A percentile compares a stretch with the other conserved stretches of the same genome.
Evolutionary conservation across 805 yeast genomes (phyloP).

Genomic region (Wickerhamomyces tratensis): DNA sequence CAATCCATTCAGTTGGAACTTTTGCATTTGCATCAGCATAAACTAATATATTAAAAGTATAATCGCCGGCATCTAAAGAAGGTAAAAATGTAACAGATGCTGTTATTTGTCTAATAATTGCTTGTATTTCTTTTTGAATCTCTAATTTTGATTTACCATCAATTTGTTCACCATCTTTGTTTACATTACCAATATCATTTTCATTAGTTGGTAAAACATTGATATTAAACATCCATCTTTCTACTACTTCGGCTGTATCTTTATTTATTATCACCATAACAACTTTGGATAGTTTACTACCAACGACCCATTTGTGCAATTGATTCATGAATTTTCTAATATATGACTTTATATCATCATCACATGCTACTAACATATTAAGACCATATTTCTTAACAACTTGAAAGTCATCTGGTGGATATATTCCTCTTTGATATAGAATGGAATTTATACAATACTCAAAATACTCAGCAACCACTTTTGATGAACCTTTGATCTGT

Average conservation of each 20-base stretch:
- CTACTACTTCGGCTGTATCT: conserved; percentile 58
- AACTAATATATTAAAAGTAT: conserved; percentile 79
- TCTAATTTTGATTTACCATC: conserved; percentile 24
- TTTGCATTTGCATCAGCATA: conserved; percentile 62
- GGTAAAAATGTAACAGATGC: conserved; percentile 85
- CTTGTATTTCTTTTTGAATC: conserved; percentile 70
- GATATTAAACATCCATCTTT: conserved; percentile 80
- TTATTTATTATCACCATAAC: conserved; percentile 68
- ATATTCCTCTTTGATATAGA: conserved; percentile 81
- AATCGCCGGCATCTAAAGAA: conserved; percentile 46
- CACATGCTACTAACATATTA: conserved; percentile 59
- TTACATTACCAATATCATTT: conserved; percentile 2
- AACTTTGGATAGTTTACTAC: conserved; percentile 56
- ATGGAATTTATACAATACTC: conserved; percentile 74
- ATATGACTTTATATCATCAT: conserved; percentile 67
- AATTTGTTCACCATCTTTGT: no score
- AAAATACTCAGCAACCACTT: conserved; percentile 74
- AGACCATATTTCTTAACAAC: conserved; percentile 73
- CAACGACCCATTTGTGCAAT: conserved; percentile 63
- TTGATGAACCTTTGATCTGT: conserved; percentile 60
- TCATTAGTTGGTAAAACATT: conserved; percentile 25
- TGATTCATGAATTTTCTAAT: conserved; percentile 60
- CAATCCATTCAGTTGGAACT: conserved; percentile 81
- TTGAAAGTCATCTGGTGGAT: conserved; percentile 79
- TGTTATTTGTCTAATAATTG: conserved; percentile 80